phyloP scores from a whole-genome alignment of 805 yeast species.

The Candida insectalens region DNA sequence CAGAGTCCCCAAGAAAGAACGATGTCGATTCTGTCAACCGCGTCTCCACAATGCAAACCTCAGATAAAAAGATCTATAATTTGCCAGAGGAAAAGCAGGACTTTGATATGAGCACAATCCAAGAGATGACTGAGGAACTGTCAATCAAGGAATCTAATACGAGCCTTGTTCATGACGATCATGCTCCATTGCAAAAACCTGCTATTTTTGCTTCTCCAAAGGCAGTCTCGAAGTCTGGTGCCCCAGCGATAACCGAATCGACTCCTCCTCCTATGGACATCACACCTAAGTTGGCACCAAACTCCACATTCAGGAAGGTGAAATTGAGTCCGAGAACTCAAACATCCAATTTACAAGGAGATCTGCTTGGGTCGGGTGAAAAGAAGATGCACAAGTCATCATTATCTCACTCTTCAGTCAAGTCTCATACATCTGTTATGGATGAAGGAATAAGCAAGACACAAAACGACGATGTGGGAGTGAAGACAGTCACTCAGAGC shows the following conservation, averaged over 20 bases:
- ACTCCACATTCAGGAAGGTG: not conserved
- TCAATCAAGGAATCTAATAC: not conserved
- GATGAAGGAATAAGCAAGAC: not conserved
- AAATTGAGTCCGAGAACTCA: too few species aligned
- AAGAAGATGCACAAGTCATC: not conserved
- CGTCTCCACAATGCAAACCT: slow-evolving; percentile 22
- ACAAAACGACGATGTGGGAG: not conserved
- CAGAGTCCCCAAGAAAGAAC: not conserved
- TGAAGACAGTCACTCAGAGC: not conserved
- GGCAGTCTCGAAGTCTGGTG: not conserved
- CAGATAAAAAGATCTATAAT: slow-evolving; percentile 22
- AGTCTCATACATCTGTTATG: not conserved
- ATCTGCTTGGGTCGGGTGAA: too few species aligned
- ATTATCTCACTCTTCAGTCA: slow-evolving; percentile 1
- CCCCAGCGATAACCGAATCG: too few species aligned
- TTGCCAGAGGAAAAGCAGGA: slow-evolving; percentile 2
- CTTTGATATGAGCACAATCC: slow-evolving; percentile 24
- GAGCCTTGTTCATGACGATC: slow-evolving; percentile 10
- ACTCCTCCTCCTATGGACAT: too few species aligned
- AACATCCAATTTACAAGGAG: too few species aligned
- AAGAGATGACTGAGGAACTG: slow-evolving; percentile 21
- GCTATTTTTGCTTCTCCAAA: not conserved
- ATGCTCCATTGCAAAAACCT: slow-evolving; percentile 4
- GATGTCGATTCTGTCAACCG: slow-evolving; percentile 5
- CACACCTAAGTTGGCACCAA: not conserved